Conservation (phyloP, 2,329 filamentous ascomycete species). For the Exophiala xenobiotica region DNA sequence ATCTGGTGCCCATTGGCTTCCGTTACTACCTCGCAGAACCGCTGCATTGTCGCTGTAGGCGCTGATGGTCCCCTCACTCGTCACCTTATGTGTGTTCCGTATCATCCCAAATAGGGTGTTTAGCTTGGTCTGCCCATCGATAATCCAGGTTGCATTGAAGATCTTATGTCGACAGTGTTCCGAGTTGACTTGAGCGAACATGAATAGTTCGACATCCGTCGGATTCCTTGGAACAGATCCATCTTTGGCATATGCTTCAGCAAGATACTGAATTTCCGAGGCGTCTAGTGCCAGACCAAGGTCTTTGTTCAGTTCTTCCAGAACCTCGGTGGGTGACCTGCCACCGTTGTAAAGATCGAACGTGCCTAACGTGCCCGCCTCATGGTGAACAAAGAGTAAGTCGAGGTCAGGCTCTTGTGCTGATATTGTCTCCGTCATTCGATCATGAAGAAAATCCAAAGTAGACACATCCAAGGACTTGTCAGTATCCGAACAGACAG, state of each 20-base stretch:
- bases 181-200: constrained; percentile 99
- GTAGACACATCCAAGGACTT: constrained; percentile 57
- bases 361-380: constrained; percentile 65
- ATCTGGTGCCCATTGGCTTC: constrained; percentile 83
- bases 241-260: constrained; percentile 73
- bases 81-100: constrained; percentile 80
- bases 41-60: constrained; percentile 98
- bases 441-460: constrained; percentile 73
- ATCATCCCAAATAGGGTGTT: constrained; percentile 94
- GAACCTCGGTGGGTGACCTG: constrained; percentile 65
- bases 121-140: constrained; percentile 78
- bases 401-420: constrained; percentile 66
- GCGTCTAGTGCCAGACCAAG: constrained; percentile 83
- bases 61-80: constrained; percentile 79
- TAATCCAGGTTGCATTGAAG: constrained; percentile 95
- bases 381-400: constrained; percentile 73
- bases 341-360: constrained; percentile 70
- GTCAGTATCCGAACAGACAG: constrained; percentile 60
- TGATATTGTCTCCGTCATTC: constrained; percentile 88
- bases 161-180: constrained; percentile 89
- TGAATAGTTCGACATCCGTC: constrained; percentile 93
- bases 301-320: constrained; percentile 79
- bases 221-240: constrained; percentile 61
- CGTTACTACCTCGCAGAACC: constrained; percentile 73
- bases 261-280: constrained; percentile 88